Evolutionary conservation across 73 alveolate species (phyloP).

Genomic region (Stentor coeruleus): DNA sequence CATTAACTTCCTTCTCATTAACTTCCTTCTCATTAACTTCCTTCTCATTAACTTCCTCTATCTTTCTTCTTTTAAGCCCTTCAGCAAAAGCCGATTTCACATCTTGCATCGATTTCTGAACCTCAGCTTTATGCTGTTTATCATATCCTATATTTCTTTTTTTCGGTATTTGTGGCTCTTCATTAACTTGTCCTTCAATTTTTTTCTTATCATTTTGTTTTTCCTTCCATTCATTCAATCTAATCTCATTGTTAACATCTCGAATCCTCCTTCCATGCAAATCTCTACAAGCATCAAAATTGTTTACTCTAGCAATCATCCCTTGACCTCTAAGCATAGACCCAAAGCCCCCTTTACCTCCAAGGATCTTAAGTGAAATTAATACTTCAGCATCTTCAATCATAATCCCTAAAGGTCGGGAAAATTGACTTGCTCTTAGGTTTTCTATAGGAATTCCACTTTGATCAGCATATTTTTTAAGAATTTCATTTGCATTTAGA

Average conservation of each 20-base stretch:
- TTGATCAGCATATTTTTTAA: not conserved
- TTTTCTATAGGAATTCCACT: conserved; percentile 6
- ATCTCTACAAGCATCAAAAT: conserved; percentile 20
- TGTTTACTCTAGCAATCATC: conserved; percentile 4
- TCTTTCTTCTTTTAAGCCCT: not conserved
- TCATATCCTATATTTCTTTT: not conserved
- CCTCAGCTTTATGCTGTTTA: not conserved
- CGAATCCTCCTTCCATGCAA: conserved; percentile 17
- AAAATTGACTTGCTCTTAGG: not conserved
- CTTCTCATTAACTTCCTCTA: not conserved
- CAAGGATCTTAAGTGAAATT: not conserved
- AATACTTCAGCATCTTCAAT: not conserved
- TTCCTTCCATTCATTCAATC: conserved; percentile 10
- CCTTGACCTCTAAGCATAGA: conserved; percentile 22
- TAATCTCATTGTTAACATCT: not conserved
- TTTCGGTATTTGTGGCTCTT: not conserved
- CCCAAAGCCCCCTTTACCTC: conserved; percentile 25
- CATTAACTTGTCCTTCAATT: not conserved
- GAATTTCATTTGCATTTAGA: not conserved
- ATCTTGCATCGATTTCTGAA: not conserved
- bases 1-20: not conserved
- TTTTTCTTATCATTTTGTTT: not conserved
- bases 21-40: not conserved
- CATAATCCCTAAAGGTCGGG: not conserved
- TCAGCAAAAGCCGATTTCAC: conserved; percentile 14